Evolutionary conservation across 164 flowering plant genomes (phyloP).

Genomic region (Pachysandra terminalis): DNA sequence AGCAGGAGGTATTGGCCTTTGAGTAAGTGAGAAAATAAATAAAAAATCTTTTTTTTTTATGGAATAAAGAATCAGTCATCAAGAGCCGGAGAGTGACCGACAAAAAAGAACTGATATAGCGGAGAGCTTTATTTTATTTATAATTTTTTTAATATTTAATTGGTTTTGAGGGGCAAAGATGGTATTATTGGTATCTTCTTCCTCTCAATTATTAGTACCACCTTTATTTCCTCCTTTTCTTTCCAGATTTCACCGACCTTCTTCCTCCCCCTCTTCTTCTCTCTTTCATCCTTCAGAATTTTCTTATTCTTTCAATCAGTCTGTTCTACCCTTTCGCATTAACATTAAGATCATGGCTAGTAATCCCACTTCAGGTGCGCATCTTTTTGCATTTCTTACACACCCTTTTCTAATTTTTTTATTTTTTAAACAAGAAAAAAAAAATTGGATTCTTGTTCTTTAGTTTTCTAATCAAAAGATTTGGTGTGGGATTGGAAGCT

Average conservation of each 20-base stretch:
- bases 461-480: background rate
- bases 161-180: background rate
- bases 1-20: no score
- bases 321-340: background rate
- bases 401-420: background rate
- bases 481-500: no score
- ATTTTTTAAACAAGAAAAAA: background rate
- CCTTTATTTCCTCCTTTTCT: background rate
- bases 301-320: background rate
- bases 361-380: conserved; percentile 19
- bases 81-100: background rate
- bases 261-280: background rate
- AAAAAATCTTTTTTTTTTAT: no score
- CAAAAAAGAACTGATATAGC: background rate
- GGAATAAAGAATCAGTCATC: no score
- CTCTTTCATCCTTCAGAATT: background rate
- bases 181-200: background rate
- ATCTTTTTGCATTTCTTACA: background rate
- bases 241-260: background rate
- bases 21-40: no score
- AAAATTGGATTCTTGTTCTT: background rate
- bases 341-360: conserved; percentile 17
- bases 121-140: background rate
- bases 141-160: background rate
- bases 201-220: background rate